phyloP scores from a whole-genome alignment of 176 grass and related monocot species.

The Olyra latifolia region DNA sequence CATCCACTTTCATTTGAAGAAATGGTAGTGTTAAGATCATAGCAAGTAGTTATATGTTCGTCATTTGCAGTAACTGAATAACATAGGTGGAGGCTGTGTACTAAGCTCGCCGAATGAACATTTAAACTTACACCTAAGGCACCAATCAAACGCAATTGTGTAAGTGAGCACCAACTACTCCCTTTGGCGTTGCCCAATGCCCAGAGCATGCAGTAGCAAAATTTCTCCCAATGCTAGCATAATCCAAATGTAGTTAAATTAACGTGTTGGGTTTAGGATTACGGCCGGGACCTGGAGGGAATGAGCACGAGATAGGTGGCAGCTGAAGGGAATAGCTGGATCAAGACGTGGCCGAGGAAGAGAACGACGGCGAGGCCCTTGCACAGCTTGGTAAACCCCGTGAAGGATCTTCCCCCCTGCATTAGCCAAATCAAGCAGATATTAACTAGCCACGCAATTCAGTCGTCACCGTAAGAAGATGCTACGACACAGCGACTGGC shows the following conservation, averaged over 20 bases:
- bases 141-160: neutral
- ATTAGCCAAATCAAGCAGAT: slow-evolving; percentile 4
- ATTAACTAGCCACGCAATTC: neutral
- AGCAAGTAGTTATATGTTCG: neutral
- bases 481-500: neutral
- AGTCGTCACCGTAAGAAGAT: neutral
- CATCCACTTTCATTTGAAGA: neutral
- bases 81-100: neutral
- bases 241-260: neutral
- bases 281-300: slow-evolving; percentile 64
- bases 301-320: slow-evolving; percentile 68
- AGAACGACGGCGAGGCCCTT: slow-evolving; percentile 76
- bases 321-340: slow-evolving; percentile 69
- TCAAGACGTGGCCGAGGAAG: slow-evolving; percentile 55
- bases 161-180: neutral
- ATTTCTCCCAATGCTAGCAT: neutral
- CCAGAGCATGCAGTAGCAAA: neutral
- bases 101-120: neutral
- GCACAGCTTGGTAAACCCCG: slow-evolving; percentile 80
- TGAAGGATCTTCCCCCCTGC: slow-evolving; percentile 62
- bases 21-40: slow-evolving; percentile 15
- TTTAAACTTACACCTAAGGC: neutral
- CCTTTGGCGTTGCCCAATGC: neutral
- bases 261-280: neutral
- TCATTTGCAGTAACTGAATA: neutral